Base-by-base conservation (phyloP, 495 filamentous ascomycete species). In the Staphylotrichum tortipilum region DNA sequence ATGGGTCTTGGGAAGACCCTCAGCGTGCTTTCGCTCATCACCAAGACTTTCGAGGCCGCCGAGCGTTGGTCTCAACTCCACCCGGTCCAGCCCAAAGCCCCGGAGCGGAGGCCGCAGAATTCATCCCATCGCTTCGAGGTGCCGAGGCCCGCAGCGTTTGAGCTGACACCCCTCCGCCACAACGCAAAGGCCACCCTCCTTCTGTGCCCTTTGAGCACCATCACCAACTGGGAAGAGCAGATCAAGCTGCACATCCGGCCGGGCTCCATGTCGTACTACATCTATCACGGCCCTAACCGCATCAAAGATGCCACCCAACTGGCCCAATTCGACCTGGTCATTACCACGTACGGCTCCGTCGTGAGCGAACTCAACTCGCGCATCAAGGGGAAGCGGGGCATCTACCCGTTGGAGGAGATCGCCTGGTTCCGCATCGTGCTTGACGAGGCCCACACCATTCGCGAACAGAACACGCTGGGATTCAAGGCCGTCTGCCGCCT, bases 1-100 rank as follows among this genome's bases (percentile, higher is more conserved):
- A 98, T 98, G 92, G 92, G 92, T 31, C 69, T 98, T 14, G 92
- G 92, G 6, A 98, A 98, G 63, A 96, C 92, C 0, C 68, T 98
- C 39, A 94, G 85, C 60, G 85, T 95, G 24, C 72, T 98, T 6
- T 84, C 89, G 3, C 73, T 97, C 19, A 65, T 91, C 14, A 68
- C 81, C 3, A 74, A 72, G 15, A 83, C 87, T 0, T 66, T 84
- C 3, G 57, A 67, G 0, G 73, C 83, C 22, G 78, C 88, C 2
- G 51, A 65, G 15, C 60, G 68, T 9, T 98, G 85, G 69, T 72
- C 72, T 19, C 59, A 58, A 14, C 62, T 69, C 17, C 26, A 54
- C 8, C 70, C 72, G 10, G 54, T 68, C 7, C 70, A 69, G 24
- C 71, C 66, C 4, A 67, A 57, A 40, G 65, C 50, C 14, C 70